Percentiles rank a stretch among this genome's conserved stretches.
These are phyloP conservation scores for Solanum paucissectum DNA, from an alignment of 257 asterid genomes.

Conservation along the genomic window DNA sequence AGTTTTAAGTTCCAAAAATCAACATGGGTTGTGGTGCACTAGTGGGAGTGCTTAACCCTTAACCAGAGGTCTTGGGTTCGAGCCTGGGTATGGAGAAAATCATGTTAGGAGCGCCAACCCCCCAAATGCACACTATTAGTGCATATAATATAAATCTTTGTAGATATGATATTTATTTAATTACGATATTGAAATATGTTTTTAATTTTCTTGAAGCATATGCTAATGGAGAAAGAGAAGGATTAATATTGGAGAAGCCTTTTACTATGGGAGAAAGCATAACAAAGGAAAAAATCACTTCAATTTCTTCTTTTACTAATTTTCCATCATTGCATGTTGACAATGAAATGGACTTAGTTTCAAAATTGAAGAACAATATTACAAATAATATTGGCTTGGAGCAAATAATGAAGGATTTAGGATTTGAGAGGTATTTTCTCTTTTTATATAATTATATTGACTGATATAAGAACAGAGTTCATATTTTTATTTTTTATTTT, in stretches of 20 bases:
- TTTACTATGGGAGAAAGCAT: neutral
- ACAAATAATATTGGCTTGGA: neutral
- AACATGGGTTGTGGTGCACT: too few relatives aligned
- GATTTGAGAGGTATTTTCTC: neutral
- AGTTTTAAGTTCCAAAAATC: too few relatives aligned
- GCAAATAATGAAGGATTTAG: neutral
- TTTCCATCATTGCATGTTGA: neutral
- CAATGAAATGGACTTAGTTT: neutral
- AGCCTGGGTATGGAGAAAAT: too few relatives aligned
- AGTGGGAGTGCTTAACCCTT: too few relatives aligned
- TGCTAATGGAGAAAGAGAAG: neutral
- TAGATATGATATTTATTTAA: neutral
- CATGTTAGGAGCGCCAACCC: too few relatives aligned
- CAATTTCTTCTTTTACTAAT: neutral
- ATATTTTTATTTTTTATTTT: too few relatives aligned
- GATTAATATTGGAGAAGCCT: neutral
- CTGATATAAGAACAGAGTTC: neutral
- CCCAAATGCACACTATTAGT: neutral
- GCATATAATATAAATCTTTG: neutral
- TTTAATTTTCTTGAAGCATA: neutral
- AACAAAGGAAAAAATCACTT: neutral
- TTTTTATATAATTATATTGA: too few relatives aligned
- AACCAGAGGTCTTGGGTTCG: too few relatives aligned
- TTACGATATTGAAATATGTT: neutral
- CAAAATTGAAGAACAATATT: neutral